Evolutionary conservation across 257 asterid genomes (phyloP).

Genomic region (Agastache rugosa): DNA sequence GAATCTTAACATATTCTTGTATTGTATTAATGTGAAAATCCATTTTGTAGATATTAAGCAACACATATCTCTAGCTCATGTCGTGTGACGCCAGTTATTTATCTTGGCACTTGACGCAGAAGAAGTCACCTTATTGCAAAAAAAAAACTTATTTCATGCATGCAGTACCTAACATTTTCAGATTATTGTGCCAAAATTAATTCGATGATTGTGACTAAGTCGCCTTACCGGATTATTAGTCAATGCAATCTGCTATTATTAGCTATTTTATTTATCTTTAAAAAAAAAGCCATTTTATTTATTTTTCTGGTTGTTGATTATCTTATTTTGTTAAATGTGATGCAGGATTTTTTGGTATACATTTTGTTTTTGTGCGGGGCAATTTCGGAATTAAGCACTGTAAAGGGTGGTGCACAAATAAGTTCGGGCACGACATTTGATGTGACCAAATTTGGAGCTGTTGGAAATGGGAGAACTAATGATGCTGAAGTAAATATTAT

Average conservation of each 20-base stretch:
- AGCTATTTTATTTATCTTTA: no score
- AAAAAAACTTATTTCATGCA: no score
- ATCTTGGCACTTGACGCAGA: background rate
- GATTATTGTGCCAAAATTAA: background rate
- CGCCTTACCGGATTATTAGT: background rate
- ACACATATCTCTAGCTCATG: no score
- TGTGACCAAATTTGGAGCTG: slow-evolving; percentile 34
- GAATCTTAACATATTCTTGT: background rate
- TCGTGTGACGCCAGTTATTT: background rate
- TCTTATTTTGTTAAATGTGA: background rate
- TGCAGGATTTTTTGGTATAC: slow-evolving; percentile 11
- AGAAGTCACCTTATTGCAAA: no score
- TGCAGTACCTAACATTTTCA: no score
- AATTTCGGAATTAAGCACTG: slow-evolving; percentile 9
- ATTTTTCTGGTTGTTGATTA: background rate
- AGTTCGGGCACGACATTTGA: background rate
- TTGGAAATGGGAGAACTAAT: slow-evolving; percentile 29
- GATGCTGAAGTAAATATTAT: slow-evolving; percentile 30
- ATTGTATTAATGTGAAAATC: no score
- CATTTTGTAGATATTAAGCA: no score
- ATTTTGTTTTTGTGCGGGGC: slow-evolving; percentile 17
- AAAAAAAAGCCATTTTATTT: background rate
- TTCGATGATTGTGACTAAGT: background rate
- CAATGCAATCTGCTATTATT: no score
- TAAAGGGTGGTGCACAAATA: background rate